Evolutionary conservation across 2,329 filamentous ascomycete genomes (phyloP), one percentile per base, ranked within the genome.

Genomic region (Neopestalotiopsis sp.): DNA sequence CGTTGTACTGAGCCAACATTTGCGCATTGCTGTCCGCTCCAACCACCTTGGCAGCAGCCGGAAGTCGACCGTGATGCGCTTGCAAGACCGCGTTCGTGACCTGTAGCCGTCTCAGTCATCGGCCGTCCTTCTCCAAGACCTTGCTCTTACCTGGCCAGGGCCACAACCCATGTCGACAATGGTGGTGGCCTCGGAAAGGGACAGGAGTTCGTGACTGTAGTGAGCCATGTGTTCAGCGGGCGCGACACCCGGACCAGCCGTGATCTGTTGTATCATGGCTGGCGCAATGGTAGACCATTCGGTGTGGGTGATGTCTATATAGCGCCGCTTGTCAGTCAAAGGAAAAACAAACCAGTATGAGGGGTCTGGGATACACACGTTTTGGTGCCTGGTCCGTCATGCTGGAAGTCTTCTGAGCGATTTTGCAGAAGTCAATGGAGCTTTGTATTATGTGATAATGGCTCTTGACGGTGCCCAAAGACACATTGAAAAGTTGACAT

Each of bases 91-190:
- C 67, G 52, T 71, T 65, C 13, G 69, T 71, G 49, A 72, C 56
- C 34, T 38, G 34, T 10, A 38, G 24, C 4, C 34, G 34, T 38
- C 34, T 38, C 10, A 38, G 5, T 10, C 34, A 7, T 38, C 1
- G 34, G 2, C 34, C 34, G 6, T 4, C 1, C 1, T 7, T 38
- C 10, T 10, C 34, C 4, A 38, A 38, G 10, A 38, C 24, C 24
- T 38, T 38, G 34, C 34, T 38, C 34, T 38, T 38, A 38, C 34
- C 20, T 71, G 70, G 4, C 71, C 69, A 0, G 70, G 69, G 12
- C 71, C 71, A 62, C 70, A 72, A 13, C 70, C 70, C 66, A 71
- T 71, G 42, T 72, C 70, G 45, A 72, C 66, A 32, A 71, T 34
- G 32, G 57, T 32, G 12, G 60, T 71, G 34, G 70, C 68, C 17